Conservation (phyloP, 805 yeast genomes). For the Candida ulmi region DNA sequence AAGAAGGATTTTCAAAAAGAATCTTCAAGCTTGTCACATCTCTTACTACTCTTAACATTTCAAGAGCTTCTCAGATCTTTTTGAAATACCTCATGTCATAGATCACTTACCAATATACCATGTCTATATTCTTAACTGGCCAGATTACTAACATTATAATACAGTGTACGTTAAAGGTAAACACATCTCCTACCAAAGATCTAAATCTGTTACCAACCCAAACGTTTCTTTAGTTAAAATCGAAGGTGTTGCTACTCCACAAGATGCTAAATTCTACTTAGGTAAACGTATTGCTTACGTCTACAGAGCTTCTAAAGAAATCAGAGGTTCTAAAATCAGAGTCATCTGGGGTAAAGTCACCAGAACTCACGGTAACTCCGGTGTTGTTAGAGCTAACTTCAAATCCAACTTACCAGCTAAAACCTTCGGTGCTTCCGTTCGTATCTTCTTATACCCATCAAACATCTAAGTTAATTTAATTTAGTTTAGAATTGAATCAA, state of each 20-base stretch:
- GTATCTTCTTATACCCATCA: constrained; percentile 99
- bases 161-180: constrained; percentile 99
- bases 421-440: constrained; percentile 99
- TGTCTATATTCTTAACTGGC: too few relatives aligned
- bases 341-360: constrained; percentile 99
- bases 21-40: too few relatives aligned
- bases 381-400: constrained; percentile 98
- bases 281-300: constrained; percentile 99
- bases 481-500: background rate
- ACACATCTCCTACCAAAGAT: constrained; percentile 99
- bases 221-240: constrained; percentile 93
- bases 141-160: constrained; percentile 18
- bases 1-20: too few relatives aligned
- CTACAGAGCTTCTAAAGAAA: constrained; percentile 97
- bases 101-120: too few relatives aligned
- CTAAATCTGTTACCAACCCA: constrained; percentile 97
- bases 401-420: constrained; percentile 98
- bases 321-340: constrained; percentile 98
- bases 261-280: constrained; percentile 97
- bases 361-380: constrained; percentile 98
- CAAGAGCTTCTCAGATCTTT: too few relatives aligned
- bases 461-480: constrained; percentile 68
- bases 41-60: too few relatives aligned
- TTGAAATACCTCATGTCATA: background rate
- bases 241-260: constrained; percentile 89